These are phyloP conservation scores for Nyssa sinensis DNA, from an alignment of 148 eudicot genomes.

Conservation along the genomic window DNA sequence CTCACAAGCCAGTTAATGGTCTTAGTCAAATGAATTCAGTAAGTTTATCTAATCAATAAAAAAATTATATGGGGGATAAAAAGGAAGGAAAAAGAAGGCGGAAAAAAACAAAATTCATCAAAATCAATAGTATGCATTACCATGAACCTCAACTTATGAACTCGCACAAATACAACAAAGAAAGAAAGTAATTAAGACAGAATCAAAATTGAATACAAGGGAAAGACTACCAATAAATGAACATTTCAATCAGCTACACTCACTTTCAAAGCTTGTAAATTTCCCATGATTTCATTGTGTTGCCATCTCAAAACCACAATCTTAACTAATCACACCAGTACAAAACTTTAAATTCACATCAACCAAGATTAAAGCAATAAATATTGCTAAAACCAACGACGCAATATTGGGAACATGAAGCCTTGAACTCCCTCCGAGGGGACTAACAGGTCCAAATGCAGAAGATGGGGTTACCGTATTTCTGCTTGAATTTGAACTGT, in stretches of 20 bases:
- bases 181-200: not conserved
- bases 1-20: too few relatives aligned
- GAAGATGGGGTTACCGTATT: conserved; percentile 33
- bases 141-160: not conserved
- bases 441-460: conserved; percentile 62
- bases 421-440: conserved; percentile 29
- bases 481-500: conserved; percentile 52
- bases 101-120: not conserved
- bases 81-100: too few relatives aligned
- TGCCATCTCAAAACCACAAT: not conserved
- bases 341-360: conserved; percentile 3
- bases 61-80: too few relatives aligned
- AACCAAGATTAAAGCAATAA: conserved; percentile 29
- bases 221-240: not conserved
- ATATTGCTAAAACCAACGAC: conserved; percentile 27
- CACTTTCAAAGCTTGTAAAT: not conserved
- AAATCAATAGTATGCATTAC: not conserved
- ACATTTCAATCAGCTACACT: not conserved
- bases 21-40: too few relatives aligned
- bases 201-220: not conserved
- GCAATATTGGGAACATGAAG: conserved; percentile 26
- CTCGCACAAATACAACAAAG: too few relatives aligned
- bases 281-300: too few relatives aligned
- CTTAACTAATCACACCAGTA: not conserved
- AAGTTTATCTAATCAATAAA: too few relatives aligned